Conservation (phyloP, 2,329 filamentous ascomycete genomes). For the Exophiala sideris region DNA sequence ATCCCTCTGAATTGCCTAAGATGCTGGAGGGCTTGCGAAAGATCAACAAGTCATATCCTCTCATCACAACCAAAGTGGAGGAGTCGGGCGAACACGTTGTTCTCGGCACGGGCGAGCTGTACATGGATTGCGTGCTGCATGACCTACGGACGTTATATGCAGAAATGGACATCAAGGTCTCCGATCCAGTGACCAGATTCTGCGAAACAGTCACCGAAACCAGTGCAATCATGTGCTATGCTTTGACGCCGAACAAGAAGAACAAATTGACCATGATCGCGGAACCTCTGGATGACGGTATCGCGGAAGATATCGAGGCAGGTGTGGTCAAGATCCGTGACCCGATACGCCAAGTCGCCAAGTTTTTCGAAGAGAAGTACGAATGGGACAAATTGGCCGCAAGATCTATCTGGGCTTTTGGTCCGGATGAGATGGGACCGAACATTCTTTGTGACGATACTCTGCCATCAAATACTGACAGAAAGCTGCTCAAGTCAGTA, state of each 20-base stretch:
- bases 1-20: constrained; percentile 94
- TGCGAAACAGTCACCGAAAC: constrained; percentile 98
- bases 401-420: constrained; percentile 97
- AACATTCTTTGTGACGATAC: constrained; percentile 98
- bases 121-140: constrained; percentile 98
- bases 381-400: constrained; percentile 94
- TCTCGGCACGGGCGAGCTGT: constrained; percentile 93
- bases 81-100: constrained; percentile 96
- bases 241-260: constrained; percentile 97
- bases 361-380: constrained; percentile 96
- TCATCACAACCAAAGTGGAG: constrained; percentile 95
- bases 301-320: constrained; percentile 89
- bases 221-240: constrained; percentile 96
- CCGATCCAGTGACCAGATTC: constrained; percentile 94
- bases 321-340: constrained; percentile 89
- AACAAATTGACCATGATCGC: constrained; percentile 99
- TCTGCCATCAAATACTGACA: constrained; percentile 88
- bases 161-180: constrained; percentile 99
- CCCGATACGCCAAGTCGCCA: constrained; percentile 86
- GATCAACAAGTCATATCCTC: constrained; percentile 95
- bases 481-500: constrained; percentile 80
- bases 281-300: constrained; percentile 90
- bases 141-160: constrained; percentile 91
- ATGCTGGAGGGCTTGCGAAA: constrained; percentile 97
- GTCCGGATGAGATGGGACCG: constrained; percentile 87